Percentiles rank a stretch among this genome's conserved stretches.
phyloP scores from a whole-genome alignment of 768 basidiomycete genomes.

The Boletus pseudo-olivaceus region DNA sequence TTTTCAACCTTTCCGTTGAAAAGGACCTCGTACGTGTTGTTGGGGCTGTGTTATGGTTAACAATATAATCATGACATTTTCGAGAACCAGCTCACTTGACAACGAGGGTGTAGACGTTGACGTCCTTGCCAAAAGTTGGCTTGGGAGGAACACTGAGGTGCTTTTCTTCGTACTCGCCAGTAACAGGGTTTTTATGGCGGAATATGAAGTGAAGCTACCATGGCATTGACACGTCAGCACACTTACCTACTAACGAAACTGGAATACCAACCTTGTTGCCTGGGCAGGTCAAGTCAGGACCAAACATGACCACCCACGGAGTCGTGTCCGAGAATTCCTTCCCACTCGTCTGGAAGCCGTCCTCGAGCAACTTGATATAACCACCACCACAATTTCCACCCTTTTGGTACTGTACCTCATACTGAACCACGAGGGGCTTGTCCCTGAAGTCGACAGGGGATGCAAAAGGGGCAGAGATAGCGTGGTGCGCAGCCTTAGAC shows the following conservation, averaged over 20 bases:
- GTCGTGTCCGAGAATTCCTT: constrained; percentile 94
- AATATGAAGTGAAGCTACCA: constrained; percentile 95
- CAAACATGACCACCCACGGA: constrained; percentile 96
- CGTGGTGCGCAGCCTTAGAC: constrained; percentile 96
- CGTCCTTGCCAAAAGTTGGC: constrained; percentile 84
- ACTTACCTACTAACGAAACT: too few species aligned
- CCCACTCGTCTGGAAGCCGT: constrained; percentile 90
- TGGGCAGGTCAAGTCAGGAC: constrained; percentile 91
- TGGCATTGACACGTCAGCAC: constrained; percentile 1
- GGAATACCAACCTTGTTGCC: constrained; percentile 70
- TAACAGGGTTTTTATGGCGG: constrained; percentile 93
- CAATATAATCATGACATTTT: not conserved
- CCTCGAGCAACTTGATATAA: constrained; percentile 93
- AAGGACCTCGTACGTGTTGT: constrained; percentile 90
- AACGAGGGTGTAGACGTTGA: constrained; percentile 93
- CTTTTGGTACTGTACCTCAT: constrained; percentile 99
- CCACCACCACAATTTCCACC: constrained; percentile 99
- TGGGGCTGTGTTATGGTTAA: constrained; percentile 54
- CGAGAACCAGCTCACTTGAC: constrained; percentile 60
- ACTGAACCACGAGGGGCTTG: constrained; percentile 91
- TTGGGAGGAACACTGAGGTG: constrained; percentile 80
- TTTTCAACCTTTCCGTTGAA: constrained; percentile 84
- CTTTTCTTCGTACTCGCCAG: constrained; percentile 95
- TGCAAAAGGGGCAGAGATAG: constrained; percentile 91
- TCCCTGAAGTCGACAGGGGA: constrained; percentile 74